Evolutionary conservation across 2,329 filamentous ascomycete genomes (phyloP).

Genomic region (Pyricularia sp.): DNA sequence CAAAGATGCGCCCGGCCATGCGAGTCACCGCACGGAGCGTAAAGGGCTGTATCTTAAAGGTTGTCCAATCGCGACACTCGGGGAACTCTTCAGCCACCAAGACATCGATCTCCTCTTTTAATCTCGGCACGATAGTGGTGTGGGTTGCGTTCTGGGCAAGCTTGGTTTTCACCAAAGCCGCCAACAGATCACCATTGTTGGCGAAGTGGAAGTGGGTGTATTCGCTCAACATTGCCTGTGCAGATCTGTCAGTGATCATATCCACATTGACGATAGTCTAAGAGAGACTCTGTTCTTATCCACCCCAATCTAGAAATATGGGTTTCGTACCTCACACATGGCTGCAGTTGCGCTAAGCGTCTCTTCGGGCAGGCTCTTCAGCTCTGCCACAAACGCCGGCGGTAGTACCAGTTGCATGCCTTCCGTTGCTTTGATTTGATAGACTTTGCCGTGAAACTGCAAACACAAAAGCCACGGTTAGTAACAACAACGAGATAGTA

Average conservation of each 20-base stretch:
- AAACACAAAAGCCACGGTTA: not conserved
- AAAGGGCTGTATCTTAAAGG: slow-evolving; percentile 42
- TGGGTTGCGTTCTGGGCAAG: slow-evolving; percentile 33
- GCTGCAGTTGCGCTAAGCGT: slow-evolving; percentile 38
- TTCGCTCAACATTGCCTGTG: slow-evolving; percentile 37
- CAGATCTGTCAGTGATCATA: not conserved
- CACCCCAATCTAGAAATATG: not conserved
- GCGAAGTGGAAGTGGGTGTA: slow-evolving; percentile 41
- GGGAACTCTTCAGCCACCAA: slow-evolving; percentile 38
- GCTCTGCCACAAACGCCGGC: slow-evolving; percentile 31
- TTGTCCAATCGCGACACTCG: slow-evolving; percentile 42
- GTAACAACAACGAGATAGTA: not conserved
- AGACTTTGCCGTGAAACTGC: slow-evolving; percentile 38
- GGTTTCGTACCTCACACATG: slow-evolving; percentile 30
- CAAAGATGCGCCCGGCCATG: slow-evolving; percentile 42
- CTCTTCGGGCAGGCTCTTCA: slow-evolving; percentile 38
- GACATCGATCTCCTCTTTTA: slow-evolving; percentile 37
- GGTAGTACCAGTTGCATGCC: slow-evolving; percentile 38
- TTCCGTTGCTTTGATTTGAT: slow-evolving; percentile 42
- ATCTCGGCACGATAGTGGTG: slow-evolving; percentile 31
- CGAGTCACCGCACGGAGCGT: slow-evolving; percentile 41
- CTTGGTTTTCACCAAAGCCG: slow-evolving; percentile 33
- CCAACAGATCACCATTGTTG: slow-evolving; percentile 33
- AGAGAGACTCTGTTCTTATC: not conserved
- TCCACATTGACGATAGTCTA: not conserved